Base-by-base conservation (phyloP, 2,329 filamentous ascomycete species). In the Colletotrichum salicis region DNA sequence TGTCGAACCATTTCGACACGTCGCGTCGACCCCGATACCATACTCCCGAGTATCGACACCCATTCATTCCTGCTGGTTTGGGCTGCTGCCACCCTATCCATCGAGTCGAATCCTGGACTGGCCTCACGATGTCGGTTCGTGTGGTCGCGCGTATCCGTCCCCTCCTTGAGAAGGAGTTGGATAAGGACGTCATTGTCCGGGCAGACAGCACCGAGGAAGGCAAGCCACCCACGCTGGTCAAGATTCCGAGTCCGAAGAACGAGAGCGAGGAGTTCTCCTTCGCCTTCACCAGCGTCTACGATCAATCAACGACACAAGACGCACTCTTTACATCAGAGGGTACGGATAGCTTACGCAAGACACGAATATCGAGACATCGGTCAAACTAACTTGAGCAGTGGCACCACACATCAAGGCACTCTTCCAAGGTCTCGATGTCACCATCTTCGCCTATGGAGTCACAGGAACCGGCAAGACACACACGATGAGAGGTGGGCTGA, bases 391-490 rank as follows among this genome's bases (percentile, higher is more conserved):
- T 58, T 62, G 33, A 31, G 22, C 59, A 97, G 95, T 98, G 76
- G 88, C 94, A 52, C 94, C 96, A 1, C 95, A 95, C 62, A 87
- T 98, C 74, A 98, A 97, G 81, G 93, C 96, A 66, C 90, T 98
- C 11, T 98, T 98, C 84, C 92, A 92, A 82, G 96, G 94, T 70
- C 91, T 94, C 79, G 94, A 97, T 82, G 90, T 96, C 54, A 97
- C 94, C 12, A 90, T 97, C 69, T 97, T 98, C 79, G 95, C 95
- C 33, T 97, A 98, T 80, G 95, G 95, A 72, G 94, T 96, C 71
- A 97, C 95, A 0, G 95, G 95, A 58, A 97, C 95, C 0, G 95
- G 95, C 67, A 98, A 98, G 84, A 98, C 95, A 71, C 94, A 97
- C 82, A 98, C 95, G 3, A 97, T 98, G 95, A 92, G 95, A 74